These are phyloP conservation scores for Hypoxylon sp. DNA, from an alignment of 2,329 filamentous ascomycete genomes.

Conservation along the genomic window DNA sequence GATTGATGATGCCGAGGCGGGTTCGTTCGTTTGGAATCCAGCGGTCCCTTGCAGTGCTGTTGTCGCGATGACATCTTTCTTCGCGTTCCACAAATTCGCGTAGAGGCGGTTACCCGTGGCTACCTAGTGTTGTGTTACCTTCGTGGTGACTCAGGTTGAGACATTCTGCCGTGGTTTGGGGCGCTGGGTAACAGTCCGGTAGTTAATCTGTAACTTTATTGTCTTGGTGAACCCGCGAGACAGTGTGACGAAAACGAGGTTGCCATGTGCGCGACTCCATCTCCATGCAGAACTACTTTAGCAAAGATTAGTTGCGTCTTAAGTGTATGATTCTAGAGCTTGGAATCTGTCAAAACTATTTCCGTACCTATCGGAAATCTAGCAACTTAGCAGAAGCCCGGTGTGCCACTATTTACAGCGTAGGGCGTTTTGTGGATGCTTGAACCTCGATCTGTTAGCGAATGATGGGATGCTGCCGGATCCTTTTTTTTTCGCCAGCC, in stretches of 20 bases:
- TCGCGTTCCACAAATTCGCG: slow-evolving; percentile 9
- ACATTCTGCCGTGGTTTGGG: slow-evolving; percentile 29
- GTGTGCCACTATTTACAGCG: slow-evolving; percentile 30
- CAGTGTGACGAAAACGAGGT: slow-evolving; percentile 39
- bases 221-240: slow-evolving; percentile 27
- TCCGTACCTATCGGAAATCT: slow-evolving; percentile 32
- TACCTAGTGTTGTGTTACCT: slow-evolving; percentile 21
- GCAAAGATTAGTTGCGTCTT: slow-evolving; percentile 28
- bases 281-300: slow-evolving; percentile 21
- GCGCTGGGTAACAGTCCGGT: neutral
- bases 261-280: slow-evolving; percentile 38
- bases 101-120: slow-evolving; percentile 1
- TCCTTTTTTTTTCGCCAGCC: slow-evolving; percentile 19
- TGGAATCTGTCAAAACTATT: slow-evolving; percentile 22
- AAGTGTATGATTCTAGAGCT: slow-evolving; percentile 28
- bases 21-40: slow-evolving; percentile 10
- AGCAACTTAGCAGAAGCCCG: slow-evolving; percentile 13
- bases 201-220: slow-evolving; percentile 33
- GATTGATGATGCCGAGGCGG: slow-evolving; percentile 11
- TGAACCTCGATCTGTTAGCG: slow-evolving; percentile 22
- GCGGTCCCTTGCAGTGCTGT: slow-evolving; percentile 25
- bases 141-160: slow-evolving; percentile 29
- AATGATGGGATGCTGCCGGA: slow-evolving; percentile 22
- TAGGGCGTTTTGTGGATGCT: slow-evolving; percentile 27
- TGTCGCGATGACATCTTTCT: slow-evolving; percentile 6